Evolutionary conservation across 2,329 filamentous ascomycete genomes (phyloP), one percentile per base, ranked within the genome.

Genomic region (Aspergillus pseudoglaucus): DNA sequence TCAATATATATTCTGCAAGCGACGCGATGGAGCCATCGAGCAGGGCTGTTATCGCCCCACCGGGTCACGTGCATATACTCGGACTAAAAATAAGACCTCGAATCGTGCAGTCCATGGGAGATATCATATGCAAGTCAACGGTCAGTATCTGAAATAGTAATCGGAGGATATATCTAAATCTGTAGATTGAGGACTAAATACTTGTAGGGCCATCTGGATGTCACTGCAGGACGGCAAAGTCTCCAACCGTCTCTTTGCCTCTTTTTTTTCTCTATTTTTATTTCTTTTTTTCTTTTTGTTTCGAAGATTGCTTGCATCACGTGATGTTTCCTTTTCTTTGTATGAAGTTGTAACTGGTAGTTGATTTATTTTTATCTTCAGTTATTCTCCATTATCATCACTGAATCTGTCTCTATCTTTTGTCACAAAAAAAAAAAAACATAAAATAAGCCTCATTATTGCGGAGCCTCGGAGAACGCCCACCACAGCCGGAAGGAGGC

Each of bases 141-240:
- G 9, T 10, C 4, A 30, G 25, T 5, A 10, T 30, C 12, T 30
- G 25, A 30, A 30, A 30, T 30, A 30, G n/a, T n/a, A 37, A 12
- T 37, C 33, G 33, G 33, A 37, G 33, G 33, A 37, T 37, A 37
- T 37, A 37, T 27, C n/a, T n/a, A n/a, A n/a, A n/a, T n/a, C n/a
- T n/a, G n/a, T n/a, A n/a, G n/a, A n/a, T n/a, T 33, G 35, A 30
- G n/a, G 30, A 42, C 38, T 33, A n/a, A n/a, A n/a, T n/a, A 38
- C 18, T 46, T 22, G 25, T 18, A 41, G 43, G 25, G 37, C n/a
- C 45, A 33, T 35, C 39, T 39, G 32, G 44, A 22, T 27, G 22
- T 12, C 32, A 42, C 30, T 51, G 48, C 48, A 53, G 46, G 46
- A 51, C 48, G 46, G 53, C 48, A 53, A 51, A 49, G 42, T 51